phyloP scores from a whole-genome alignment of 108 stramenopile genomes.

The Pseudonitzschia pungens region DNA sequence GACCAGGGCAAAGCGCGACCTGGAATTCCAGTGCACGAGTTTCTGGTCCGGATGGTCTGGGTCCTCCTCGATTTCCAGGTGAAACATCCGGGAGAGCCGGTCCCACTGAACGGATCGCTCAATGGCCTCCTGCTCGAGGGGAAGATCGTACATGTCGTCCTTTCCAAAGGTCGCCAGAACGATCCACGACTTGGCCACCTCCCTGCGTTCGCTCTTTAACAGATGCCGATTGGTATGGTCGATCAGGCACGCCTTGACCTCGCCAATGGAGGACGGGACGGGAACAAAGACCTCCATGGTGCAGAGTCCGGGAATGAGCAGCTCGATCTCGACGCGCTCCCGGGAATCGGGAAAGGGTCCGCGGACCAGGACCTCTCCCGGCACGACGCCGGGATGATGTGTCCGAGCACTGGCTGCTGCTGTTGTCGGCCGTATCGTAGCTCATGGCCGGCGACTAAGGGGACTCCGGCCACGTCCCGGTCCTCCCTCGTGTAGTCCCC shows the following conservation, averaged over 20 bases:
- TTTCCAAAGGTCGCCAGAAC: conserved; percentile 70
- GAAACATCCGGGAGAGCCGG: conserved; percentile 67
- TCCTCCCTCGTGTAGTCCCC: conserved; percentile 6
- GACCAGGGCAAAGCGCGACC: conserved; percentile 68
- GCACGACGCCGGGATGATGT: conserved; percentile 9
- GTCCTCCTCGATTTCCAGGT: conserved; percentile 29
- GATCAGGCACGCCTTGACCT: conserved; percentile 53
- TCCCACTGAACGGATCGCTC: conserved; percentile 61
- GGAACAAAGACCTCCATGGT: conserved; percentile 73
- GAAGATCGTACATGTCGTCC: conserved; percentile 76
- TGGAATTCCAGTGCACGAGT: conserved; percentile 54
- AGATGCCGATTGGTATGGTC: conserved; percentile 58
- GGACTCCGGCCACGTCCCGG: neutral
- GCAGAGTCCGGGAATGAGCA: conserved; percentile 73
- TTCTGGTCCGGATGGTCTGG: conserved; percentile 24
- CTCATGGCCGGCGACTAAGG: neutral
- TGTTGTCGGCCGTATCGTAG: neutral
- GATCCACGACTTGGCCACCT: conserved; percentile 68
- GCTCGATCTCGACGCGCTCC: conserved; percentile 63
- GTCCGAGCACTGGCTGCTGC: conserved; percentile 17
- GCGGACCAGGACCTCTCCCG: neutral
- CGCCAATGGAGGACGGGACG: conserved; percentile 48
- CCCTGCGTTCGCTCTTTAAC: conserved; percentile 28
- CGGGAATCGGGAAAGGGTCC: neutral
- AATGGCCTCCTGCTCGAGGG: conserved; percentile 65